phyloP scores from a whole-genome alignment of 1,284 basidiomycete genomes.

The Cystobasidium slooffiae region DNA sequence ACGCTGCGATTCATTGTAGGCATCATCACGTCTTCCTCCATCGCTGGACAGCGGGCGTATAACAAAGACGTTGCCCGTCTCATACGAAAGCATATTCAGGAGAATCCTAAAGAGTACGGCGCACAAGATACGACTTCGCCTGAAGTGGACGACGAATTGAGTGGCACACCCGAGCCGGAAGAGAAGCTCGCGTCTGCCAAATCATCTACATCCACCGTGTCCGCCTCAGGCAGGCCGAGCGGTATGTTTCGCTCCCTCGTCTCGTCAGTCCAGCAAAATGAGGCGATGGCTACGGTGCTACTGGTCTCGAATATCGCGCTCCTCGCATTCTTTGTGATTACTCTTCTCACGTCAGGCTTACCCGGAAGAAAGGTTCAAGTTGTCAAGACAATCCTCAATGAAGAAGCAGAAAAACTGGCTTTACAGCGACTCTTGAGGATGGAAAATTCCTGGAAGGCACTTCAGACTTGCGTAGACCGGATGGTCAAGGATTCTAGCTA shows the following conservation, averaged over 20 bases:
- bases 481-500: slow-evolving; percentile 22
- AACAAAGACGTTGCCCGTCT: slow-evolving; percentile 44
- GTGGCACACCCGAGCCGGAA: neutral
- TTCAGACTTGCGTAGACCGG: slow-evolving; percentile 26
- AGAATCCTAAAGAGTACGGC: slow-evolving; percentile 36
- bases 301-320: slow-evolving; percentile 42
- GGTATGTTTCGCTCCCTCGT: slow-evolving; percentile 28
- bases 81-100: slow-evolving; percentile 40
- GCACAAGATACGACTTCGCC: slow-evolving; percentile 23
- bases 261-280: slow-evolving; percentile 18
- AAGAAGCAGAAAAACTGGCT: slow-evolving; percentile 14
- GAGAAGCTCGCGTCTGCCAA: neutral
- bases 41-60: slow-evolving; percentile 42
- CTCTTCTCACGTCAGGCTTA: neutral
- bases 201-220: too few relatives aligned
- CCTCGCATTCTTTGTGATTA: slow-evolving; percentile 29
- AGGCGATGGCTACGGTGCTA: slow-evolving; percentile 28
- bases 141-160: slow-evolving; percentile 41
- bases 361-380: slow-evolving; percentile 21
- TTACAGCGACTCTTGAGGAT: slow-evolving; percentile 26
- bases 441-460: slow-evolving; percentile 28
- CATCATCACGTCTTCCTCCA: slow-evolving; percentile 36
- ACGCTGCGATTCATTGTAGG: neutral
- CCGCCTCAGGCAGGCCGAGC: slow-evolving; percentile 29
- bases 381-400: slow-evolving; percentile 17